Base-by-base conservation (phyloP, 345 rosid species). In the Sisymbrium altissimum region DNA sequence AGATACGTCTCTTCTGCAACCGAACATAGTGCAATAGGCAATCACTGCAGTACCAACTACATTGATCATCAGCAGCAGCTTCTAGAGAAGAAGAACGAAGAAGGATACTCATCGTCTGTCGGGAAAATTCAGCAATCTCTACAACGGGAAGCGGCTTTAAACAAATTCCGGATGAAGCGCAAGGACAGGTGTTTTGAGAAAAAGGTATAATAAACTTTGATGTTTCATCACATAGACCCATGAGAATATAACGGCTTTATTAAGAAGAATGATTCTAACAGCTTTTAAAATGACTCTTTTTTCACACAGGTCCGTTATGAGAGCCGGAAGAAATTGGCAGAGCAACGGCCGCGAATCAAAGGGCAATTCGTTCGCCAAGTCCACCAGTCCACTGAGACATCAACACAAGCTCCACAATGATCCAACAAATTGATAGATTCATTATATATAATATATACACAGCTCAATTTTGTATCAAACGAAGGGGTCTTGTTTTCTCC, bases 181-280 rank as follows among this genome's bases (percentile, higher is more conserved):
- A 95, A 95, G 69, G 99, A 92, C 56, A 86, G 98, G 71, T 92
- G 99, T 82, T 95, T 72, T 57, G 97, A 88, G 68, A 95, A 92
- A 83, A 95, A 89, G 98, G 98, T 92, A 84, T 30, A 10, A 19
- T 35, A 43, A 35, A 64, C 71, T 30, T 63, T 11, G 56, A 48
- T 45, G 32, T 40, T 27, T 59, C 6, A 25, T 19, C 7, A 8
- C 49, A 15, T 5, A 27, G 29, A 39, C 38, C 64, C 60, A 19
- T 71, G 27, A 71, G 9, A 14, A 10, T 27, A n/a, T n/a, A n/a
- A n/a, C n/a, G n/a, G n/a, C n/a, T n/a, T n/a, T n/a, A 23, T 1
- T 23, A 23, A 43, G 30, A 44, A 69, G 63, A 50, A 21, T 54
- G 35, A 17, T 25, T 9, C 53, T 64, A 46, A 71, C 15, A 9